Percentiles rank a stretch among this genome's conserved stretches.
These are phyloP conservation scores for Saccharomyces uvarum DNA, from an alignment of 1,139 yeast genomes.

Conservation along the genomic window DNA sequence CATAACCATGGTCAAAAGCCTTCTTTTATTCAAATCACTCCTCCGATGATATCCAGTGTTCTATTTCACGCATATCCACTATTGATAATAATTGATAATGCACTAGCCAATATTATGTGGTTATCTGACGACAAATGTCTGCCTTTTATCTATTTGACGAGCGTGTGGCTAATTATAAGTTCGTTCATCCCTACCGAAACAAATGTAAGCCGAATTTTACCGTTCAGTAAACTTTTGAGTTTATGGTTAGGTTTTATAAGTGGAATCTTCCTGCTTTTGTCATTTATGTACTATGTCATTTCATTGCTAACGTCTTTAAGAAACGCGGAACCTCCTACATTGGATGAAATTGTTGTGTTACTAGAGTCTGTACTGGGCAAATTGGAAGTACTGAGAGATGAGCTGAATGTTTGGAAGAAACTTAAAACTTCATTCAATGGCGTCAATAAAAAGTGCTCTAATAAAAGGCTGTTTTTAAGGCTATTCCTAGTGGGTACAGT, in stretches of 20 bases:
- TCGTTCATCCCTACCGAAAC: slow-evolving; percentile 2
- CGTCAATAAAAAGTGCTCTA: neutral
- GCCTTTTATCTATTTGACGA: slow-evolving; percentile 13
- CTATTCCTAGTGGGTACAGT: slow-evolving; percentile 7
- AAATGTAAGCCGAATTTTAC: neutral
- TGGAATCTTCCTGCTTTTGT: slow-evolving; percentile 11
- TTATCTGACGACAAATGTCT: slow-evolving; percentile 15
- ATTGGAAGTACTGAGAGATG: slow-evolving; percentile 16
- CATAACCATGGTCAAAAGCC: slow-evolving; percentile 21
- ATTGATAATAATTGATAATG: slow-evolving; percentile 14
- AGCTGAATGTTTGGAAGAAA: slow-evolving; percentile 10
- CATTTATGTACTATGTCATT: slow-evolving; percentile 19
- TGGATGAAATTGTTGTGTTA: slow-evolving; percentile 28
- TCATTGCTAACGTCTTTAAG: slow-evolving; percentile 18
- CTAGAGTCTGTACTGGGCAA: slow-evolving; percentile 25
- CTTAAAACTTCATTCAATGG: neutral
- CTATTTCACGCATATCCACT: slow-evolving; percentile 13
- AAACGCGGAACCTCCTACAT: slow-evolving; percentile 28
- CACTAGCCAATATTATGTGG: slow-evolving; percentile 17
- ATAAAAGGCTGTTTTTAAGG: neutral
- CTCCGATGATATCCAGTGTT: slow-evolving; percentile 3
- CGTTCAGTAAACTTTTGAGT: slow-evolving; percentile 7
- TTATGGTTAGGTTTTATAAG: slow-evolving; percentile 22
- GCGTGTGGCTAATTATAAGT: slow-evolving; percentile 5
- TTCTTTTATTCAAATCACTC: slow-evolving; percentile 17